phyloP scores from a whole-genome alignment of 345 rosid species.

The Hibiscus mutabilis region DNA sequence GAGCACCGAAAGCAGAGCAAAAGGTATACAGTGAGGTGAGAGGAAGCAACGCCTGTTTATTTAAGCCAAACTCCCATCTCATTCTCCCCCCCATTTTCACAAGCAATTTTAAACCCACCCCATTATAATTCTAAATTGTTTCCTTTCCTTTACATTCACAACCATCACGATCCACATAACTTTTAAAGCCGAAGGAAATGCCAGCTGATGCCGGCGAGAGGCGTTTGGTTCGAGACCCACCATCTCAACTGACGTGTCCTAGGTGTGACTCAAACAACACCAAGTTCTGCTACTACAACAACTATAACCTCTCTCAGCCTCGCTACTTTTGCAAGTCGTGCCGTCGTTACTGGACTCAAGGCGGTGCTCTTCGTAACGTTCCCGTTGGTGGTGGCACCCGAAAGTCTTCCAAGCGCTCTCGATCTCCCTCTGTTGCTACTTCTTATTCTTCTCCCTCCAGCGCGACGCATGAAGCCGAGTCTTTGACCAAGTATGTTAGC shows the following conservation, averaged over 20 bases:
- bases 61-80: too few species aligned
- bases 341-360: conserved; percentile 73
- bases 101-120: too few species aligned
- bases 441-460: conserved; percentile 15
- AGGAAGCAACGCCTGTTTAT: too few species aligned
- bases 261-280: conserved; percentile 50
- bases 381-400: conserved; percentile 65
- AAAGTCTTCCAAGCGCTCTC: conserved; percentile 43
- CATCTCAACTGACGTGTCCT: conserved; percentile 35
- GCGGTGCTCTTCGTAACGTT: conserved; percentile 60
- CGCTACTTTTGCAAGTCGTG: conserved; percentile 65
- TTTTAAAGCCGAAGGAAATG: conserved; percentile 21
- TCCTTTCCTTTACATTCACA: too few species aligned
- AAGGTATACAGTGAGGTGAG: too few species aligned
- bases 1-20: too few species aligned
- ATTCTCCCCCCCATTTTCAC: too few species aligned
- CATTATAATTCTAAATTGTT: too few species aligned
- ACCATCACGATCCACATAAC: too few species aligned
- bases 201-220: conserved; percentile 25
- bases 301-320: conserved; percentile 62
- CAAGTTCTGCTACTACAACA: conserved; percentile 65
- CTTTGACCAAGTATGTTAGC: conserved; percentile 6
- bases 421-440: conserved; percentile 21
- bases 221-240: conserved; percentile 20
- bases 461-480: conserved; percentile 22